Conservation (phyloP, 345 rosid genomes). For the Toxicodendron radicans region DNA sequence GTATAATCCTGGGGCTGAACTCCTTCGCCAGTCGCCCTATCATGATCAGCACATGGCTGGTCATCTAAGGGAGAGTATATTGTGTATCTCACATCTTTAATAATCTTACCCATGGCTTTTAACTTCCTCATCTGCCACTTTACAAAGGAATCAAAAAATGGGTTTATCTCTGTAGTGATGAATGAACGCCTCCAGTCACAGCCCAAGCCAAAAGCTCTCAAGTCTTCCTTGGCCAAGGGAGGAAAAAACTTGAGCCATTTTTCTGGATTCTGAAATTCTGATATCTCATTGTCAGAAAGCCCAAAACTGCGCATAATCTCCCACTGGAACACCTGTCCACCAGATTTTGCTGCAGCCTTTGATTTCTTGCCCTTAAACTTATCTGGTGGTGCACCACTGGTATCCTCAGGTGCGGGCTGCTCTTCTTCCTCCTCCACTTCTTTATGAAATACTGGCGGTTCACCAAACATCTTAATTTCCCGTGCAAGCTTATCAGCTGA, state of each 20-base stretch:
- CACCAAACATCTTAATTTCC: conserved; percentile 67
- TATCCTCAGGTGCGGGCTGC: conserved; percentile 36
- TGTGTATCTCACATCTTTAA: conserved; percentile 79
- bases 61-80: conserved; percentile 90
- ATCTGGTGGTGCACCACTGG: conserved; percentile 35
- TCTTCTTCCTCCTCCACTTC: conserved; percentile 38
- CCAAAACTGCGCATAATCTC: conserved; percentile 96
- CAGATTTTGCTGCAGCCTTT: conserved; percentile 78
- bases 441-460: conserved; percentile 67
- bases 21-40: conserved; percentile 93
- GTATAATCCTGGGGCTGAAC: conserved; percentile 97
- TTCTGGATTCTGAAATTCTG: conserved; percentile 67
- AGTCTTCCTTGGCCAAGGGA: conserved; percentile 73
- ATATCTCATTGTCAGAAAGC: conserved; percentile 66
- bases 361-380: conserved; percentile 89
- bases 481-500: conserved; percentile 87
- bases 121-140: conserved; percentile 93
- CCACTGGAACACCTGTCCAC: conserved; percentile 84
- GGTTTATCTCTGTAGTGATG: conserved; percentile 81
- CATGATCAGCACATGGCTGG: conserved; percentile 97
- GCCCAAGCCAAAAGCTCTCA: conserved; percentile 84
- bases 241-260: conserved; percentile 84
- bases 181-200: conserved; percentile 95
- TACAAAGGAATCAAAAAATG: conserved; percentile 75
- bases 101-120: conserved; percentile 82